These are phyloP conservation scores for Uronychia setigera DNA, from an alignment of 73 alveolate genomes.

Conservation along the genomic window DNA sequence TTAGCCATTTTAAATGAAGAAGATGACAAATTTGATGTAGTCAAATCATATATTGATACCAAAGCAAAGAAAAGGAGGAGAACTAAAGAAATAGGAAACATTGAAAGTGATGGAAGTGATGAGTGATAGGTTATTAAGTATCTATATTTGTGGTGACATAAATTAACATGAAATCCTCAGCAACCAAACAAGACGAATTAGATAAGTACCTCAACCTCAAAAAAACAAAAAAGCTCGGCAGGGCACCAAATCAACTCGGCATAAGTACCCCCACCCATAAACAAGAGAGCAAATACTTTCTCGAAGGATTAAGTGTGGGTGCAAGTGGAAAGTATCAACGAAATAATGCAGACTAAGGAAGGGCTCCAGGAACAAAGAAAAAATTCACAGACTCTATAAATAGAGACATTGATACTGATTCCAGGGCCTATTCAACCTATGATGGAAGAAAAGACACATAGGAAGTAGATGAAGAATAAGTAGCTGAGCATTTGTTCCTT, in stretches of 20 bases:
- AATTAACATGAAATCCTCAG: not conserved
- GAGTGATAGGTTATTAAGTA: not conserved
- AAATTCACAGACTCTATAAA: too few species aligned
- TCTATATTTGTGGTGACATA: not conserved
- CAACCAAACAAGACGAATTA: not conserved
- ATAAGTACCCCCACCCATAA: not conserved
- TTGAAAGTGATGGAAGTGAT: not conserved
- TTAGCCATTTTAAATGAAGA: conserved; percentile 24
- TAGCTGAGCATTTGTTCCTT: not conserved
- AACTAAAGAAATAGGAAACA: too few species aligned
- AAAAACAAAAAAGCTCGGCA: not conserved
- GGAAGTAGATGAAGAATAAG: not conserved
- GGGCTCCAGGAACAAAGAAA: not conserved
- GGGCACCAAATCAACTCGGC: not conserved
- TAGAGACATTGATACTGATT: not conserved
- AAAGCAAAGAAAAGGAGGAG: conserved; percentile 17
- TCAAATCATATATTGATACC: conserved; percentile 19
- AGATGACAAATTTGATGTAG: conserved; percentile 39
- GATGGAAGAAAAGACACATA: not conserved
- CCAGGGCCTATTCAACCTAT: not conserved
- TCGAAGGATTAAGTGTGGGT: not conserved
- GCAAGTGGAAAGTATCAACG: not conserved
- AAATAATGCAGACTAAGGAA: not conserved
- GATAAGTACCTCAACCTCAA: not conserved
- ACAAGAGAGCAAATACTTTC: not conserved